Conservation (phyloP, 1,284 basidiomycete species). For the Erythrobasidium hasegawianum region DNA sequence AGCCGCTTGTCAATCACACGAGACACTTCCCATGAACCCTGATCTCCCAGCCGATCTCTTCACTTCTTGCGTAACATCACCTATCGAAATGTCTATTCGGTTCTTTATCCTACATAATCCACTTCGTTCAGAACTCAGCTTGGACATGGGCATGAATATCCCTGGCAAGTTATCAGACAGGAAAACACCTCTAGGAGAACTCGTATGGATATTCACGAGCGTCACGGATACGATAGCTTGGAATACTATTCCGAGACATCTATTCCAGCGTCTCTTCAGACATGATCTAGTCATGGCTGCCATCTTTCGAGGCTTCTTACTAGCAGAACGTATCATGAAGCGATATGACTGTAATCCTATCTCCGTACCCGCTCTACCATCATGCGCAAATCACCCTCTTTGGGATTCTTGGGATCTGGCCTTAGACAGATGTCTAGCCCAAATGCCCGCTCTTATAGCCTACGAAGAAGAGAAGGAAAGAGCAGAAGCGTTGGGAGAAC, state of each 20-base stretch:
- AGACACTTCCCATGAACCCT: conserved; percentile 89
- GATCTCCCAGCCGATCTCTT: conserved; percentile 96
- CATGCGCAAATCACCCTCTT: conserved; percentile 90
- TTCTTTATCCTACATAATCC: conserved; percentile 91
- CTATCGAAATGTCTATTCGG: conserved; percentile 93
- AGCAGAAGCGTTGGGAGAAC: conserved; percentile 44
- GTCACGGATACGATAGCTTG: conserved; percentile 99
- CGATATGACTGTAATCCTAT: conserved; percentile 96
- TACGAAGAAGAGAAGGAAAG: conserved; percentile 57
- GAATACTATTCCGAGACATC: conserved; percentile 89
- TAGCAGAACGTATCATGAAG: conserved; percentile 97
- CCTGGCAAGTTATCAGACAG: conserved; percentile 96
- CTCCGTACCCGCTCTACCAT: conserved; percentile 85
- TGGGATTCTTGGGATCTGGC: conserved; percentile 99
- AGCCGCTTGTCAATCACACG: conserved; percentile 87
- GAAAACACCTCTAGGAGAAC: conserved; percentile 89
- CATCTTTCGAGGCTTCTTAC: conserved; percentile 90
- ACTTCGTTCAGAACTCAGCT: conserved; percentile 54
- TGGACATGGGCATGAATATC: conserved; percentile 91
- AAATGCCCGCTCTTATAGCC: conserved; percentile 80
- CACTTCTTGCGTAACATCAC: conserved; percentile 94
- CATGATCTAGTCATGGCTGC: conserved; percentile 95
- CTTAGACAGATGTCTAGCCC: conserved; percentile 89
- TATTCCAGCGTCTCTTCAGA: conserved; percentile 90
- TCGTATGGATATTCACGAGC: conserved; percentile 99